Evolutionary conservation across 1,139 yeast genomes (phyloP).

Genomic region (Candida tetrigidarum): DNA sequence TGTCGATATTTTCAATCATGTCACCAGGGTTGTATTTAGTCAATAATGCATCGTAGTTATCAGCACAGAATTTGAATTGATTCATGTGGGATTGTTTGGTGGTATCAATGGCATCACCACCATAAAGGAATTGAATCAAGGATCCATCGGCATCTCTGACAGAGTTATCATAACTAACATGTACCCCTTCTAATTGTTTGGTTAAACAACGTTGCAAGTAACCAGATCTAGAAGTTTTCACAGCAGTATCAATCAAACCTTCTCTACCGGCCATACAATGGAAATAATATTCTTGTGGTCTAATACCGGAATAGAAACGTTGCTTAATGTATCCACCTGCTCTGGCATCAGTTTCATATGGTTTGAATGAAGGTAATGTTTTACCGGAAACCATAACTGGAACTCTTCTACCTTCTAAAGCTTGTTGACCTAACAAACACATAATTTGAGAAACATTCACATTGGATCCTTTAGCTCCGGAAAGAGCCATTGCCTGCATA

Average conservation of each 20-base stretch:
- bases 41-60: conserved; percentile 85
- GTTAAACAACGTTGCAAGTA: conserved; percentile 98
- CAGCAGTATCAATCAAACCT: conserved; percentile 99
- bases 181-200: conserved; percentile 97
- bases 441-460: conserved; percentile 99
- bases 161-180: conserved; percentile 90
- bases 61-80: conserved; percentile 91
- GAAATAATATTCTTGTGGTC: conserved; percentile 99
- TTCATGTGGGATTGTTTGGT: conserved; percentile 94
- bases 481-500: conserved; percentile 99
- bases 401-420: conserved; percentile 98
- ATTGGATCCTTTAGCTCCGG: conserved; percentile 99
- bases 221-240: conserved; percentile 98
- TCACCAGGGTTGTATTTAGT: conserved; percentile 88
- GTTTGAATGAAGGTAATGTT: conserved; percentile 94
- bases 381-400: conserved; percentile 99
- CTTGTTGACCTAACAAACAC: conserved; percentile 99
- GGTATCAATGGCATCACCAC: conserved; percentile 96
- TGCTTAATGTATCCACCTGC: conserved; percentile 99
- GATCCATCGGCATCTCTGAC: conserved; percentile 97
- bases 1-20: conserved; percentile 73
- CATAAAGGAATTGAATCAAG: conserved; percentile 91
- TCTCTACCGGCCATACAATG: conserved; percentile 99
- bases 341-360: conserved; percentile 95
- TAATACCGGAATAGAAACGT: conserved; percentile 96